phyloP scores from a whole-genome alignment of 2,329 filamentous ascomycete genomes.

The Piedraia hortae region DNA sequence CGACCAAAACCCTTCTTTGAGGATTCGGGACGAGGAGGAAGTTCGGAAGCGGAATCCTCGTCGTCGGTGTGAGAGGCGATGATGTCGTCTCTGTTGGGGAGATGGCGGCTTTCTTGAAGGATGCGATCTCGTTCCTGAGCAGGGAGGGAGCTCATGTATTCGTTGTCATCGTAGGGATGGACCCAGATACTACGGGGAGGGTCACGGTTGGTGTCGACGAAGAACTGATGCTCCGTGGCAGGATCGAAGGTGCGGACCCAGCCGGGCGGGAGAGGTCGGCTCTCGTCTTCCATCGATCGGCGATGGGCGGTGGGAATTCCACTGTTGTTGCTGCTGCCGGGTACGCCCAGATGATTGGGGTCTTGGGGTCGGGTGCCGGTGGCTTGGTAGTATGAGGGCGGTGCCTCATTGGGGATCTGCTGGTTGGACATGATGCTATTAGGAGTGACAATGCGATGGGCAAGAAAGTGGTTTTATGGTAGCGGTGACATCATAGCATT shows the following conservation, averaged over 20 bases:
- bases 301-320: slow-evolving; percentile 24
- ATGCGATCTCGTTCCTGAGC: slow-evolving; percentile 23
- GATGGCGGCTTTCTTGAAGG: slow-evolving; percentile 13
- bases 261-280: slow-evolving; percentile 24
- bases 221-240: slow-evolving; percentile 30
- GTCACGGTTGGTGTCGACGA: slow-evolving; percentile 27
- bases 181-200: slow-evolving; percentile 32
- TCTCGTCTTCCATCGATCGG: slow-evolving; percentile 34
- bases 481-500: no score
- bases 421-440: slow-evolving; percentile 2
- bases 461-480: no score
- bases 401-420: slow-evolving; percentile 4
- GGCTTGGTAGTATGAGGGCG: slow-evolving; percentile 4
- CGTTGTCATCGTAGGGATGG: slow-evolving; percentile 32
- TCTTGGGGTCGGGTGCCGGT: slow-evolving; percentile 2
- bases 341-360: slow-evolving; percentile 6
- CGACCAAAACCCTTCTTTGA: slow-evolving; percentile 21
- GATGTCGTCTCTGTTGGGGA: slow-evolving; percentile 14
- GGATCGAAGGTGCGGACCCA: slow-evolving; percentile 31
- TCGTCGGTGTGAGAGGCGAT: slow-evolving; percentile 21
- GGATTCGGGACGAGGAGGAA: slow-evolving; percentile 10
- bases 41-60: slow-evolving; percentile 10
- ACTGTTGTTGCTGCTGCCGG: slow-evolving; percentile 13
- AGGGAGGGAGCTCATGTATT: slow-evolving; percentile 23
- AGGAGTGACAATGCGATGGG: no score